Conservation (phyloP, 768 basidiomycete genomes). For the Mycena rosella region DNA sequence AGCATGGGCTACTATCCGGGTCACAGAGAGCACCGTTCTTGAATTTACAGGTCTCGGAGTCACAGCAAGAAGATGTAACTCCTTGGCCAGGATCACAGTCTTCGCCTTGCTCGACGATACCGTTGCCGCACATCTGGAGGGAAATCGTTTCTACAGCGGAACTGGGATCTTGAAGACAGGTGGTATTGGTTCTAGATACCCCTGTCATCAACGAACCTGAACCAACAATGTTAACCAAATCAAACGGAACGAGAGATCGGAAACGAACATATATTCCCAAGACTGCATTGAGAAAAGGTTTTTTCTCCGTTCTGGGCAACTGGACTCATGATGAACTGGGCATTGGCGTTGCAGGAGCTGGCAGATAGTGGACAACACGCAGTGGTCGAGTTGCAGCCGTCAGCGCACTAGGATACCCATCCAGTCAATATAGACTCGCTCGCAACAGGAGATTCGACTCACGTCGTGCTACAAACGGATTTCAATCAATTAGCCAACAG, state of each 20-base stretch:
- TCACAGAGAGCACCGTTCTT: slow-evolving; percentile 79
- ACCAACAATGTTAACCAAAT: slow-evolving; percentile 11
- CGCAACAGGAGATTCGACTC: slow-evolving; percentile 34
- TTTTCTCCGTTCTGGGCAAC: slow-evolving; percentile 74
- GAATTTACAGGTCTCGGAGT: slow-evolving; percentile 82
- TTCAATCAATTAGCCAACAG: slow-evolving; percentile 26
- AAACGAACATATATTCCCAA: slow-evolving; percentile 87
- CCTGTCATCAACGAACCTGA: slow-evolving; percentile 75
- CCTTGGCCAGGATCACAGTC: slow-evolving; percentile 88
- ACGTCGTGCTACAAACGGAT: slow-evolving; percentile 66
- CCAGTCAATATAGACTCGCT: slow-evolving; percentile 13
- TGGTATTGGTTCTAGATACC: slow-evolving; percentile 64
- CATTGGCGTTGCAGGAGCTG: slow-evolving; percentile 71
- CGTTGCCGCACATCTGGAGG: slow-evolving; percentile 85
- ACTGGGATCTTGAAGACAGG: slow-evolving; percentile 77
- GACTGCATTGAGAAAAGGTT: slow-evolving; percentile 80
- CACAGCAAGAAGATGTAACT: slow-evolving; percentile 76
- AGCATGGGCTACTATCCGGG: slow-evolving; percentile 81
- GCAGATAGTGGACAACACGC: slow-evolving; percentile 79
- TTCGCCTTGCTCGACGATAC: slow-evolving; percentile 86
- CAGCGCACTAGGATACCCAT: slow-evolving; percentile 63
- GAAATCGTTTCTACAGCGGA: slow-evolving; percentile 61
- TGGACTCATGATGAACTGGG: slow-evolving; percentile 88
- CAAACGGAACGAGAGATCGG: not conserved
- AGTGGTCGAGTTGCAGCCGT: slow-evolving; percentile 68